phyloP scores from a whole-genome alignment of 1,284 basidiomycete species.

The Xerocomus cyaneibrunnescens region DNA sequence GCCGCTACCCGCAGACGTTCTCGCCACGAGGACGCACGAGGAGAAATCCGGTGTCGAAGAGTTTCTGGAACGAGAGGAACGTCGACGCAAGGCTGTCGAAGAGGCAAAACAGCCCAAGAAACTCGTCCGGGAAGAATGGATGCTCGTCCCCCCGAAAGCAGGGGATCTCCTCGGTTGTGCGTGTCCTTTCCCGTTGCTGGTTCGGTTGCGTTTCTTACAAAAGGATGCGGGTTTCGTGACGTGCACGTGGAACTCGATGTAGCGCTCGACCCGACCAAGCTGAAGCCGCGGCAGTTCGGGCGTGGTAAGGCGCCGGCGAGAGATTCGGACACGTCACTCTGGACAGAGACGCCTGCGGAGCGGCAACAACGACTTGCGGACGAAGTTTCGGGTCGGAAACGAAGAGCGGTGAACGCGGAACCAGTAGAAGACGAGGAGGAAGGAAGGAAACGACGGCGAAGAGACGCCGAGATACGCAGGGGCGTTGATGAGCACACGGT shows the following conservation, averaged over 20 bases:
- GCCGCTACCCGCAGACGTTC: constrained; percentile 54
- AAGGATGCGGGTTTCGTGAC: not conserved
- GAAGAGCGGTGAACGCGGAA: constrained; percentile 60
- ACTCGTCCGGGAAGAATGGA: constrained; percentile 88
- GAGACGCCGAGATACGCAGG: constrained; percentile 67
- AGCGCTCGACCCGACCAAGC: constrained; percentile 71
- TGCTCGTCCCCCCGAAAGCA: constrained; percentile 85
- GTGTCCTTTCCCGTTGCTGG: constrained; percentile 32
- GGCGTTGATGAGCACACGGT: constrained; percentile 84
- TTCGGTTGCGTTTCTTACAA: not conserved
- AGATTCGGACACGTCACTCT: constrained; percentile 61
- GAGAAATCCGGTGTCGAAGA: constrained; percentile 57
- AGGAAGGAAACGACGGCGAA: constrained; percentile 52
- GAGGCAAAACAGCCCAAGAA: constrained; percentile 74
- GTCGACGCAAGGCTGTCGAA: constrained; percentile 64
- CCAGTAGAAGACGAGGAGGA: constrained; percentile 36
- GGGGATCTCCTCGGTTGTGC: constrained; percentile 73
- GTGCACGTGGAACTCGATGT: too few relatives aligned
- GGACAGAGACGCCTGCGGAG: constrained; percentile 93
- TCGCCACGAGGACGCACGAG: constrained; percentile 36
- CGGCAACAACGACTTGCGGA: constrained; percentile 81
- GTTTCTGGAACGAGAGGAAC: constrained; percentile 82
- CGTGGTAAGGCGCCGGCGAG: constrained; percentile 51
- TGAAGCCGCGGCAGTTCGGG: constrained; percentile 77
- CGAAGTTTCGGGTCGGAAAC: constrained; percentile 82